These are phyloP conservation scores for Trichophyton rubrum DNA, from an alignment of 2,329 filamentous ascomycete genomes.

Conservation along the genomic window DNA sequence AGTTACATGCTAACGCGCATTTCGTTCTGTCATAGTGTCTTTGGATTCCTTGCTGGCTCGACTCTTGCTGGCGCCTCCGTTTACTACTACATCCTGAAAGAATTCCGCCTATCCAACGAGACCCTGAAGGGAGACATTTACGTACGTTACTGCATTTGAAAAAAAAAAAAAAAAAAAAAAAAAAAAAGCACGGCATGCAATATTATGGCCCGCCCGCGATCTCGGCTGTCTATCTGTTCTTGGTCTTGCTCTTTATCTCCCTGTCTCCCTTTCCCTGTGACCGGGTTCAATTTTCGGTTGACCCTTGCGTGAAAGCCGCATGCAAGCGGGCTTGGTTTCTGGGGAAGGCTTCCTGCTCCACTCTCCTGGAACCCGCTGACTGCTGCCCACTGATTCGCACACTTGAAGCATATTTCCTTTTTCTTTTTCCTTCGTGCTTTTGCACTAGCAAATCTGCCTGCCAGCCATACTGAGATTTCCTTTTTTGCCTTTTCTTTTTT, in stretches of 20 bases:
- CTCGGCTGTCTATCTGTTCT: neutral
- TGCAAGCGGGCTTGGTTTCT: neutral
- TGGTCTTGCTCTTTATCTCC: neutral
- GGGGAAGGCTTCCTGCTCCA: neutral
- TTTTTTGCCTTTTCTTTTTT: neutral
- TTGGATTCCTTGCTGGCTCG: constrained; percentile 81
- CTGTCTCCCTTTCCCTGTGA: too few species aligned
- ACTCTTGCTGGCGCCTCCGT: constrained; percentile 66
- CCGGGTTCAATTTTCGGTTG: neutral
- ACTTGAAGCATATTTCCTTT: constrained; percentile 3
- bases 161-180: neutral
- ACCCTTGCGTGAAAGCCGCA: neutral
- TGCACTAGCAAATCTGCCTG: neutral
- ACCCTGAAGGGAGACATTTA: constrained; percentile 91
- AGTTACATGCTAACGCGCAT: constrained; percentile 2
- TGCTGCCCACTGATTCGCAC: neutral
- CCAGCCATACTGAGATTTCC: neutral
- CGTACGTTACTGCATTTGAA: constrained; percentile 46
- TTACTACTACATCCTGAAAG: constrained; percentile 85
- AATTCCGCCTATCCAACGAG: constrained; percentile 89
- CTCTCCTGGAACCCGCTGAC: neutral
- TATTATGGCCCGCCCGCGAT: neutral
- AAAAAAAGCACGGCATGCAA: neutral
- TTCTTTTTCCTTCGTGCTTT: neutral
- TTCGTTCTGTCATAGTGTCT: constrained; percentile 46